phyloP scores from a whole-genome alignment of 352 stramenopile species.

The Stramenopiles sp. region DNA sequence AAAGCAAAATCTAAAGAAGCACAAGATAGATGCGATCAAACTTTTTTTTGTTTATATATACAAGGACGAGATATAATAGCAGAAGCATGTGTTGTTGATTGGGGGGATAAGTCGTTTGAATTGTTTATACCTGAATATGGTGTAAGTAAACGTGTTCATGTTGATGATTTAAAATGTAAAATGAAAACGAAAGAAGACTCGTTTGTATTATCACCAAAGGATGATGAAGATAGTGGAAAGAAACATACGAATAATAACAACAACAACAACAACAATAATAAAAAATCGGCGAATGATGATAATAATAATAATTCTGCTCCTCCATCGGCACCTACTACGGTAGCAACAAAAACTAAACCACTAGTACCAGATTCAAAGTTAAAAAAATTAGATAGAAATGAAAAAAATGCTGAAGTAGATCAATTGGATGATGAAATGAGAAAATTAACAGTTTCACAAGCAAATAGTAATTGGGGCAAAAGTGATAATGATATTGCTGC shows the following conservation, averaged over 20 bases:
- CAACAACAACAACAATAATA: no score
- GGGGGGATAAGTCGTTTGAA: neutral
- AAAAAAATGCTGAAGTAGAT: neutral
- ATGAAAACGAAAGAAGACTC: neutral
- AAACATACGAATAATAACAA: no score
- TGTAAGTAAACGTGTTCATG: neutral
- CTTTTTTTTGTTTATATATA: slow-evolving; percentile 48
- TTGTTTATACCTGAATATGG: neutral
- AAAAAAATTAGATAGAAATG: neutral
- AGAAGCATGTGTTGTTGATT: neutral
- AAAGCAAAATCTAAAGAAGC: slow-evolving; percentile 52
- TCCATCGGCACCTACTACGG: neutral
- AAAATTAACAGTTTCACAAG: neutral
- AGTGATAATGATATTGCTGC: neutral
- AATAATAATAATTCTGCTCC: neutral
- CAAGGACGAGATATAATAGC: slow-evolving; percentile 12
- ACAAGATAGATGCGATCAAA: slow-evolving; percentile 42
- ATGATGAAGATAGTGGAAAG: no score
- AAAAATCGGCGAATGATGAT: neutral
- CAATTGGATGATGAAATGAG: neutral
- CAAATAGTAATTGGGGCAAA: neutral
- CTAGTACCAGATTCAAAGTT: neutral
- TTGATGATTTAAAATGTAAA: neutral
- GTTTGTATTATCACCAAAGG: neutral
- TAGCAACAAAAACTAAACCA: no score